A percentile compares a stretch with the other conserved stretches of the same genome.
Conservation (phyloP, 768 basidiomycete species). For the Artomyces pyxidatus region DNA sequence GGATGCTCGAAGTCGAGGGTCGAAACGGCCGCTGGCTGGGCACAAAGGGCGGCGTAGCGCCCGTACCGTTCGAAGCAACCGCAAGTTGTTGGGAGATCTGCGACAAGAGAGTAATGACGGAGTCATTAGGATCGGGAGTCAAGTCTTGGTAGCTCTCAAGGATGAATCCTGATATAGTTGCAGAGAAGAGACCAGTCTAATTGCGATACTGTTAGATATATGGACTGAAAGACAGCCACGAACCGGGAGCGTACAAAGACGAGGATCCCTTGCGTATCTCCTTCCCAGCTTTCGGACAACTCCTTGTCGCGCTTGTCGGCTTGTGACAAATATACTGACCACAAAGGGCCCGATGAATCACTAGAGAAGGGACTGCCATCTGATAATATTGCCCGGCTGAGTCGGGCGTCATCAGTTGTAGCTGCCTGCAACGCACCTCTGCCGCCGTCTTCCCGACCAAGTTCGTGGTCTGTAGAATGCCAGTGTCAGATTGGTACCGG, state of each 20-base stretch:
- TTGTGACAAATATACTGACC: constrained; percentile 2
- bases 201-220: no score
- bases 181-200: constrained; percentile 20
- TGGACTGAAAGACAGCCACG: no score
- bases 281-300: neutral
- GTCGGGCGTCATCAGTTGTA: no score
- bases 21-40: neutral
- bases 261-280: constrained; percentile 5
- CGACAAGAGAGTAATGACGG: neutral
- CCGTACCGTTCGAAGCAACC: neutral
- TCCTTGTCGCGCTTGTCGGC: neutral
- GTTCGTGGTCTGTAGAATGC: no score
- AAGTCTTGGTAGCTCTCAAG: constrained; percentile 16
- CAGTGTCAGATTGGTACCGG: no score
- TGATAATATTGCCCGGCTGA: no score
- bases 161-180: constrained; percentile 13
- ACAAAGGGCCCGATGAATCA: constrained; percentile 3
- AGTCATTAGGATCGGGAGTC: constrained; percentile 4
- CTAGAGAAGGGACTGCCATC: neutral
- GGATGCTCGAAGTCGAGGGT: neutral
- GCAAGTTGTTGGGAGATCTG: constrained; percentile 8
- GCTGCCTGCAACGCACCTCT: no score
- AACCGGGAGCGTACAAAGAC: constrained; percentile 13
- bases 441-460: no score
- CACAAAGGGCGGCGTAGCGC: no score